These are phyloP conservation scores for Suhomyces emberorum DNA, from an alignment of 805 yeast species.

Conservation along the genomic window DNA sequence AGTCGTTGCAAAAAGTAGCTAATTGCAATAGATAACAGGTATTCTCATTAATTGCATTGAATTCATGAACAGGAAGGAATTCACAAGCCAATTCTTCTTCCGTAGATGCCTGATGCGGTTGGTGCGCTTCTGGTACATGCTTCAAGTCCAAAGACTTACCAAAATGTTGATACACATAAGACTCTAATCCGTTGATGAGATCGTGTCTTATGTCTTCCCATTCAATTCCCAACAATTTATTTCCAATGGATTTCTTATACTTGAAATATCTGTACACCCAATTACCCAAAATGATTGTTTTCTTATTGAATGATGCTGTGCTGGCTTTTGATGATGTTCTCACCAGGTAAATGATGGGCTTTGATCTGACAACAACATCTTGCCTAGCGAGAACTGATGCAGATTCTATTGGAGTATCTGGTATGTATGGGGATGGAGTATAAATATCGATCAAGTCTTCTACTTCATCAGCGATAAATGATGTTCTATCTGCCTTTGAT, in stretches of 20 bases:
- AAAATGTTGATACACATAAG: constrained; percentile 30
- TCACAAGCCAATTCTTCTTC: constrained; percentile 17
- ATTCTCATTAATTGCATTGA: constrained; percentile 30
- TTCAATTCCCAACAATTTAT: constrained; percentile 38
- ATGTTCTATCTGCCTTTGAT: constrained; percentile 3
- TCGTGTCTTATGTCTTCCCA: constrained; percentile 44
- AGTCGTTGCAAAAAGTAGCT: constrained; percentile 23
- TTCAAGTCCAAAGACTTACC: constrained; percentile 20
- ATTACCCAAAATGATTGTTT: constrained; percentile 23
- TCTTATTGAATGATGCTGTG: constrained; percentile 26
- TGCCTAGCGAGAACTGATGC: constrained; percentile 19
- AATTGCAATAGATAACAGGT: constrained; percentile 24
- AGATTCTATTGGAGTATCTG: constrained; percentile 13
- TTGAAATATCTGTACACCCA: constrained; percentile 35
- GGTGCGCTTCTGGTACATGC: neutral
- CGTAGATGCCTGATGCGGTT: neutral
- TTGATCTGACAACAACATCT: constrained; percentile 19
- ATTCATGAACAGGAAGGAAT: constrained; percentile 33
- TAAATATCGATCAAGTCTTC: constrained; percentile 10
- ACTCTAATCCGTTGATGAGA: constrained; percentile 34
- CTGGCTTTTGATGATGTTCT: constrained; percentile 21
- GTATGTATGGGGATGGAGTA: constrained; percentile 8
- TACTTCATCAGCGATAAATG: constrained; percentile 25
- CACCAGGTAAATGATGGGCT: constrained; percentile 27
- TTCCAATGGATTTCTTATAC: constrained; percentile 32